Percentiles rank a stretch among this genome's conserved stretches.
Conservation (phyloP, 2,329 filamentous ascomycete genomes). For the Exophiala sideris region DNA sequence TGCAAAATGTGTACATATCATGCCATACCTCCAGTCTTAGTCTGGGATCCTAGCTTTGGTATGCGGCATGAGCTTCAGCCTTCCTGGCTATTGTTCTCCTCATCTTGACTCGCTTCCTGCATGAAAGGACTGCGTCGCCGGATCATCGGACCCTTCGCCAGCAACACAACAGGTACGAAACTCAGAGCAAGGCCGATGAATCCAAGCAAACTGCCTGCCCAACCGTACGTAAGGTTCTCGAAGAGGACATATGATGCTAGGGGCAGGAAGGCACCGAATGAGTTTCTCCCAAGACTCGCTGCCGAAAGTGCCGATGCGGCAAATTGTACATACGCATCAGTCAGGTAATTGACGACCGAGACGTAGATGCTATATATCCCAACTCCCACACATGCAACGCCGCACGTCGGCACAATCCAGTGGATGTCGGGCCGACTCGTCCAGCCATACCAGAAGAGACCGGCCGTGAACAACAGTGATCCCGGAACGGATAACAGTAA, state of each 20-base stretch:
- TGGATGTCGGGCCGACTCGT: constrained; percentile 28
- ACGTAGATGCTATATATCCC: constrained; percentile 46
- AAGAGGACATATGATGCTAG: constrained; percentile 43
- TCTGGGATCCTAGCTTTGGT: too few relatives aligned
- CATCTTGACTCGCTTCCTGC: neutral
- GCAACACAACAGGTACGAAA: constrained; percentile 40
- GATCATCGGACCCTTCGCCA: constrained; percentile 42
- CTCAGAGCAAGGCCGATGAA: constrained; percentile 41
- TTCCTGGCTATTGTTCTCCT: neutral
- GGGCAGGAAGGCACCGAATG: constrained; percentile 47
- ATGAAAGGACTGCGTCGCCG: constrained; percentile 29
- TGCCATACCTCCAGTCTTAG: too few relatives aligned
- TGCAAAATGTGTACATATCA: too few relatives aligned
- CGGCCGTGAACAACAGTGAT: constrained; percentile 42
- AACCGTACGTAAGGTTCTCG: constrained; percentile 40
- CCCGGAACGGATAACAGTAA: constrained; percentile 42
- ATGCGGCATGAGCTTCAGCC: neutral
- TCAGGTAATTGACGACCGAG: constrained; percentile 49
- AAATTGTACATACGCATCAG: constrained; percentile 48
- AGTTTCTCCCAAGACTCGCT: constrained; percentile 44
- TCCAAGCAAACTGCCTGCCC: constrained; percentile 44
- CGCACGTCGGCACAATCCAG: constrained; percentile 36
- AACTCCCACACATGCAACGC: constrained; percentile 38
- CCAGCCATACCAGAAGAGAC: constrained; percentile 40
- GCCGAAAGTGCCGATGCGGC: constrained; percentile 47